phyloP scores from a whole-genome alignment of 2,329 filamentous ascomycete species.

The Hymenoscyphus fructigenus region DNA sequence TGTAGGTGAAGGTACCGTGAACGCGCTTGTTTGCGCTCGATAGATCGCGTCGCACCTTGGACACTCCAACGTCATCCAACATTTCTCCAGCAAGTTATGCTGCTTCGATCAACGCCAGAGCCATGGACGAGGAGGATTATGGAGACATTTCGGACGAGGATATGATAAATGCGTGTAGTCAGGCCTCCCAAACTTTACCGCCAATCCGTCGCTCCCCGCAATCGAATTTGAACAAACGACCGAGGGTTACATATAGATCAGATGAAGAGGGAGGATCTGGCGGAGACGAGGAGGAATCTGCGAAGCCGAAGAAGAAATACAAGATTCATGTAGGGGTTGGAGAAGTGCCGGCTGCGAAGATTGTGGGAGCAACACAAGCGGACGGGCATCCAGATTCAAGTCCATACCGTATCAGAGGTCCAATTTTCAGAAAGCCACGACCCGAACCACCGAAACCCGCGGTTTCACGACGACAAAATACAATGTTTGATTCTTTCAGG shows the following conservation, averaged over 20 bases:
- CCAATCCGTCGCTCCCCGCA: conserved; percentile 32
- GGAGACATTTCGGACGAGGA: conserved; percentile 67
- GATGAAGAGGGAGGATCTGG: conserved; percentile 22
- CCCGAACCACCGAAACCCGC: conserved; percentile 28
- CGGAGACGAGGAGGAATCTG: conserved; percentile 24
- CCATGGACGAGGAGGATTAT: conserved; percentile 55
- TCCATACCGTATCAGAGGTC: conserved; percentile 50
- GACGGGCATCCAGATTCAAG: conserved; percentile 41
- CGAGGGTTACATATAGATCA: conserved; percentile 29
- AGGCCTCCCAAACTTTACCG: conserved; percentile 37
- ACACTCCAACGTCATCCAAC: neutral
- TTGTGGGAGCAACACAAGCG: conserved; percentile 36
- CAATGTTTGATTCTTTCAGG: conserved; percentile 6
- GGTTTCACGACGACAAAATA: conserved; percentile 10
- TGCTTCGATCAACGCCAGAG: neutral
- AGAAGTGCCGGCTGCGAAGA: conserved; percentile 28
- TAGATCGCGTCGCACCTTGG: neutral
- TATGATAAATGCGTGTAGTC: conserved; percentile 58
- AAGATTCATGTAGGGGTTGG: conserved; percentile 31
- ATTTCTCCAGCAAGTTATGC: neutral
- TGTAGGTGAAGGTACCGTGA: neutral
- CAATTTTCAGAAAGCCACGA: conserved; percentile 49
- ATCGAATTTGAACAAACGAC: conserved; percentile 38
- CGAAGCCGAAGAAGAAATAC: conserved; percentile 32
- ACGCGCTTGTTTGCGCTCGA: neutral